A percentile compares a stretch with the other conserved stretches of the same genome.
phyloP scores from a whole-genome alignment of 257 asterid genomes.

The Solanum verrucosum region DNA sequence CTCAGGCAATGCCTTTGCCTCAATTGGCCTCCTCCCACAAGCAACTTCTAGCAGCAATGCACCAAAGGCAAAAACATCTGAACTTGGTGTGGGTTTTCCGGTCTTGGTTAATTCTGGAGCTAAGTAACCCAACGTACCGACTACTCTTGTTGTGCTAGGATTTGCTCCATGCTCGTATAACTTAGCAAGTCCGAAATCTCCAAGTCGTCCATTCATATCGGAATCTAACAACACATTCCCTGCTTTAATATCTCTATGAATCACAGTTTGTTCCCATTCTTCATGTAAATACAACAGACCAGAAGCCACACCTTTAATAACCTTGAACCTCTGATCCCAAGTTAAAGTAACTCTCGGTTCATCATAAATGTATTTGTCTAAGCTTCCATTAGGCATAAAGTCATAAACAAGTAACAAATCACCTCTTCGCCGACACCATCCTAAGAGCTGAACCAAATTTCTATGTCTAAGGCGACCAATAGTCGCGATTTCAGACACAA shows the following conservation, averaged over 20 bases:
- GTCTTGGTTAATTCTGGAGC: conserved; percentile 74
- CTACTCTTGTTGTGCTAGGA: conserved; percentile 60
- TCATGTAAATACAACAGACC: conserved; percentile 57
- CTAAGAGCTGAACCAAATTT: conserved; percentile 47
- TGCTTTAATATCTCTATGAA: conserved; percentile 72
- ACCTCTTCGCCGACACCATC: conserved; percentile 47
- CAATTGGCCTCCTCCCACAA: conserved; percentile 74
- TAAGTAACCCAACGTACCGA: conserved; percentile 67
- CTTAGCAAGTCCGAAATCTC: conserved; percentile 81
- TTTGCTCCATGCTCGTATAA: conserved; percentile 44
- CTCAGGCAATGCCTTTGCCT: conserved; percentile 59
- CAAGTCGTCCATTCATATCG: conserved; percentile 48
- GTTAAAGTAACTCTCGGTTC: conserved; percentile 28
- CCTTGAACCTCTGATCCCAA: conserved; percentile 65
- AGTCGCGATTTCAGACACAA: conserved; percentile 39
- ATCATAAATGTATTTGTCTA: conserved; percentile 49
- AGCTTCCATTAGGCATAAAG: conserved; percentile 72
- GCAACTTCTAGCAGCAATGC: conserved; percentile 60
- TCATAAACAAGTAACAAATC: conserved; percentile 66
- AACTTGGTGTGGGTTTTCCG: conserved; percentile 51
- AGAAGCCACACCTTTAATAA: conserved; percentile 54
- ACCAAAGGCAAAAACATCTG: conserved; percentile 74
- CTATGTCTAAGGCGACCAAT: conserved; percentile 72
- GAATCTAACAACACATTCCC: conserved; percentile 56
- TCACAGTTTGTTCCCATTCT: conserved; percentile 72